phyloP scores from a whole-genome alignment of 371 early-diverging fungal genomes.

The Nematocida sp. region DNA sequence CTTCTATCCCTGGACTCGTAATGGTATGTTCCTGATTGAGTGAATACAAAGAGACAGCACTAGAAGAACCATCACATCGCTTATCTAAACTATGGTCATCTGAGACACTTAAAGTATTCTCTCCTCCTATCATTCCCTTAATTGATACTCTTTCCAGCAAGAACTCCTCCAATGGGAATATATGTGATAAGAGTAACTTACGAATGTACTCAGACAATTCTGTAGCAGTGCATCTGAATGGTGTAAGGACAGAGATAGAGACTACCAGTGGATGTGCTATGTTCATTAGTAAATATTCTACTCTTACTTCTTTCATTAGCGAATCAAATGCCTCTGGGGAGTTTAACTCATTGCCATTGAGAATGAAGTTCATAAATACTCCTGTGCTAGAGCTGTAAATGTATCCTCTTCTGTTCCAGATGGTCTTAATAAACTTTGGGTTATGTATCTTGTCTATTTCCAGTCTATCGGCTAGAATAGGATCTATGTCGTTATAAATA shows the following conservation, averaged over 20 bases:
- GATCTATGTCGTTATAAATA: conserved; percentile 1
- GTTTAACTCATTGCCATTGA: background rate
- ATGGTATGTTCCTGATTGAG: background rate
- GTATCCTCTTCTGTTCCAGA: conserved; percentile 16
- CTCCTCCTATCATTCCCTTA: background rate
- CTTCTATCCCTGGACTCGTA: background rate
- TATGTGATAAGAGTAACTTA: background rate
- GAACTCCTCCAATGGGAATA: background rate
- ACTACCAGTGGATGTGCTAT: background rate
- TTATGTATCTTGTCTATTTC: background rate
- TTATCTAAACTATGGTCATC: too few relatives aligned
- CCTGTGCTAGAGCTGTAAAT: background rate
- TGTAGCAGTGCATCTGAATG: background rate
- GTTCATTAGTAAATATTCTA: background rate
- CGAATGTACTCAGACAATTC: background rate
- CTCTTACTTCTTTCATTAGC: conserved; percentile 12
- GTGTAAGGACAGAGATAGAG: background rate
- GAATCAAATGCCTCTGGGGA: background rate
- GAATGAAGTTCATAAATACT: background rate
- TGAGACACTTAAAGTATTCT: too few relatives aligned
- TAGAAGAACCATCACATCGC: too few relatives aligned
- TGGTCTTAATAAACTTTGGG: background rate
- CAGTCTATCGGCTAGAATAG: background rate
- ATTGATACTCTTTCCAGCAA: background rate
- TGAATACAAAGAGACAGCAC: background rate